Evolutionary conservation across 768 basidiomycete genomes (phyloP), one percentile per base, ranked within the genome.

Genomic region (Boletus rex-veris): DNA sequence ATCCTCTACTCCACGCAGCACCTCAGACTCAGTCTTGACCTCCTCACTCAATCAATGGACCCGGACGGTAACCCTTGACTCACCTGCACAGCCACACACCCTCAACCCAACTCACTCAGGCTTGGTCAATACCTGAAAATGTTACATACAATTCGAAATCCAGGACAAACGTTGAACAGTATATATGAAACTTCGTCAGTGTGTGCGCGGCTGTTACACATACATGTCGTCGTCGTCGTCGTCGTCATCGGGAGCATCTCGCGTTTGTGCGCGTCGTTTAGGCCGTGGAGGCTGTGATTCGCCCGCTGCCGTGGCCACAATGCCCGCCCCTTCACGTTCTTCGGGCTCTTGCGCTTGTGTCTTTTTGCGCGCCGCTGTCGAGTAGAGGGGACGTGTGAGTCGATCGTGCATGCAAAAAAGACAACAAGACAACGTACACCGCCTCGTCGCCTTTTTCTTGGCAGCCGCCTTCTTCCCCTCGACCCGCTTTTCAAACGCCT

Each of bases 401-500:
- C 16, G 16, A 28, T 28, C 28, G 8, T 28, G 7, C 28, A 28
- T 28, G 28, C 7, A 28, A 28, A 28, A 7, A 28, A 28, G 26
- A 28, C 26, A 28, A 28, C 8, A 28, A 28, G 12, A 16, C 1
- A 1, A 52, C 52, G 6, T 47, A 80, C 80, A 71, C 57, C 75
- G 71, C 19, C 76, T 66, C 6, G 83, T 79, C 10, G 85, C 86
- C 66, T 86, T 90, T 71, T 84, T 89, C 18, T 78, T 82, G 4
- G 90, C 90, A 6, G 85, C 88, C 49, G 87, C 80, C 48, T 81
- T 91, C 77, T 92, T 93, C 53, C 84, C 83, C 64, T 88, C 80
- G 14, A 90, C 92, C 30, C 90, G 83, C 61, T 88, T 89, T 74
- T 95, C 90, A 21, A 97, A 78, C 19, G 85, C 94, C 54, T 94